Evolutionary conservation across 2,329 filamentous ascomycete species (phyloP), one percentile per base, ranked within the genome.

Genomic region (Orbilia brochopaga): DNA sequence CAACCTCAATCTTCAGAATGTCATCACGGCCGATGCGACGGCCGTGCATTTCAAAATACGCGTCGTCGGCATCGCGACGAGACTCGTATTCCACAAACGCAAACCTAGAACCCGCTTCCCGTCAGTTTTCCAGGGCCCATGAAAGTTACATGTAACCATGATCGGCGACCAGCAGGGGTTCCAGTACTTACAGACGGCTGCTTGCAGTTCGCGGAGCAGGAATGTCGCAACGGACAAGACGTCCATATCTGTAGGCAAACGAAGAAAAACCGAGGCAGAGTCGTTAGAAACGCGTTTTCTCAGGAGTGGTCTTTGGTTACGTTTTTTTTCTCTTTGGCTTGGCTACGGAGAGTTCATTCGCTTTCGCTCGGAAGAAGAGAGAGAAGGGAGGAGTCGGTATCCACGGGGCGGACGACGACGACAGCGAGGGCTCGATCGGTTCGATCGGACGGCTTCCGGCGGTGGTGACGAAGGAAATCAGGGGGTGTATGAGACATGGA

Each of bases 11-110:
- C 84, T 99, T 99, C 82, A 99, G 80, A 70, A 96, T 83, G 78
- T 99, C 94, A 79, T 99, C 94, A 74, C 93, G 89, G 53, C 92
- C 92, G 77, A 99, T 92, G 76, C 93, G 91, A 87, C 97, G 97
- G 84, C 97, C 97, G 80, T 99, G 94, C 94, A 99, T 99, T 83
- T 99, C 94, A 81, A 99, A 91, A 80, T 99, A 99, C 53, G 94
- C 94, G 83, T 99, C 94, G 81, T 99, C 94, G 75, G 94, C 92
- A 84, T 99, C 94, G 77, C 94, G 92, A 78, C 93, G 91, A 81
- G 92, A 95, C 83, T 99, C 94, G 81, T 99, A 99, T 82, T 99
- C 94, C 75, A 99, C 94, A 80, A 99, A 99, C 40, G 94, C 94
- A 80, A 99, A 99, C 76, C 94, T 88, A 75, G 74, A 81, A 77